Evolutionary conservation across 2,329 filamentous ascomycete species (phyloP), one percentile per base, ranked within the genome.

Genomic region (Furcasterigmium furcatum): DNA sequence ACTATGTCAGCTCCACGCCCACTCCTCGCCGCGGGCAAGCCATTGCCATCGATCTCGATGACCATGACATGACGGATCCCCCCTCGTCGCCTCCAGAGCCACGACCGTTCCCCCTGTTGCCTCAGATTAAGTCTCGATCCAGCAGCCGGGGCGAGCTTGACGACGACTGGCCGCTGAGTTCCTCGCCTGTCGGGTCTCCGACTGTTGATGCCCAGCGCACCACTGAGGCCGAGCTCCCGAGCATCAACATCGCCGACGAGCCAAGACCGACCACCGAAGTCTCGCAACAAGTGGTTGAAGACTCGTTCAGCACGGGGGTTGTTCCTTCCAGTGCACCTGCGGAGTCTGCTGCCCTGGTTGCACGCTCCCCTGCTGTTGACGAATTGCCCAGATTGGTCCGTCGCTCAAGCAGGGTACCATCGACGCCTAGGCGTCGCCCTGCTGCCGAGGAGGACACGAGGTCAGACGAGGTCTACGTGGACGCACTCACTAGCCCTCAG

Each of bases 11-110:
- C 18, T 80, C 75, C 7, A 84, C 81, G 0, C 82, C 82, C 1
- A 85, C 82, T 1, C 82, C 78, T 5, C 69, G 78, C 39, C 75
- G 79, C 27, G 77, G 76, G 19, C 75, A 79, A 51, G 58, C 72
- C 4, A 48, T 76, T n/a, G 58, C 67, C 3, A 63, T 82, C 32
- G 65, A 72, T 2, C 63, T 69, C n/a, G 63, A 68, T 22, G 70
- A 76, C 34, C 63, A 65, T 16, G 73, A 72, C 40, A 66, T 73
- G 57, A 72, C 70, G 3, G 79, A 80, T 42, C 71, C 76, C 4
- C 76, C 79, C 9, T 84, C 80, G 6, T 84, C 80, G 1, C 80
- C 80, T 5, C 79, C 77, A 1, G 71, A 79, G 46, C 72, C 74
- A 1, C 71, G 77, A 42, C 70, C 72, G 9, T 79, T 76, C 45